Conservation (phyloP, 768 basidiomycete genomes). For the Russula foetens region DNA sequence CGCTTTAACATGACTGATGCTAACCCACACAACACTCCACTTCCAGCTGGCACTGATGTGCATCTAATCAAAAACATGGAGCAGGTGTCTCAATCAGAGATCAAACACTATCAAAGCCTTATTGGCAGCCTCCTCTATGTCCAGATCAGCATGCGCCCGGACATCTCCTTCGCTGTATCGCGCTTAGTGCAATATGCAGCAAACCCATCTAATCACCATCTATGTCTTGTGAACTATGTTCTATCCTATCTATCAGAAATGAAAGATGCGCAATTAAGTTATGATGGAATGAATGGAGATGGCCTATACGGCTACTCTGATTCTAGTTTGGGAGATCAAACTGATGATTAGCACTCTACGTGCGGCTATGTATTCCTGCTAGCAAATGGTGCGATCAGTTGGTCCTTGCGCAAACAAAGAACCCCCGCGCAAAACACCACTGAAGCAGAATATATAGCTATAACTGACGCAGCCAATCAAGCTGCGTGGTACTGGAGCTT, state of each 20-base stretch:
- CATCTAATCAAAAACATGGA: neutral
- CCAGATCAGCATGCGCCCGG: neutral
- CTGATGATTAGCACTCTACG: conserved; percentile 20
- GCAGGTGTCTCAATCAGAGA: neutral
- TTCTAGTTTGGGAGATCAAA: conserved; percentile 24
- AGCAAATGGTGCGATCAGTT: conserved; percentile 28
- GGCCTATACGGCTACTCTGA: conserved; percentile 20
- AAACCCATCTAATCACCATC: neutral
- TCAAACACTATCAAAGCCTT: neutral
- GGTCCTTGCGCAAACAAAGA: conserved; percentile 32
- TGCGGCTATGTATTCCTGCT: conserved; percentile 26
- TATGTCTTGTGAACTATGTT: neutral
- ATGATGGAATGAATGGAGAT: neutral
- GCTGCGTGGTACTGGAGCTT: conserved; percentile 27
- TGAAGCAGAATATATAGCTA: conserved; percentile 37
- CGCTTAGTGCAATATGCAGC: neutral
- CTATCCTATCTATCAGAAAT: neutral
- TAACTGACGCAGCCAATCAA: conserved; percentile 26
- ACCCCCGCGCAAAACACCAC: conserved; percentile 30
- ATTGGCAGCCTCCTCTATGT: neutral
- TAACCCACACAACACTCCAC: neutral
- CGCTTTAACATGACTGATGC: neutral
- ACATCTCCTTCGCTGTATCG: neutral
- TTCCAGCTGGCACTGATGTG: neutral
- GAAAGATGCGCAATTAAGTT: neutral